Evolutionary conservation across 1,284 basidiomycete species (phyloP).

Genomic region (Pterulicium gracile): DNA sequence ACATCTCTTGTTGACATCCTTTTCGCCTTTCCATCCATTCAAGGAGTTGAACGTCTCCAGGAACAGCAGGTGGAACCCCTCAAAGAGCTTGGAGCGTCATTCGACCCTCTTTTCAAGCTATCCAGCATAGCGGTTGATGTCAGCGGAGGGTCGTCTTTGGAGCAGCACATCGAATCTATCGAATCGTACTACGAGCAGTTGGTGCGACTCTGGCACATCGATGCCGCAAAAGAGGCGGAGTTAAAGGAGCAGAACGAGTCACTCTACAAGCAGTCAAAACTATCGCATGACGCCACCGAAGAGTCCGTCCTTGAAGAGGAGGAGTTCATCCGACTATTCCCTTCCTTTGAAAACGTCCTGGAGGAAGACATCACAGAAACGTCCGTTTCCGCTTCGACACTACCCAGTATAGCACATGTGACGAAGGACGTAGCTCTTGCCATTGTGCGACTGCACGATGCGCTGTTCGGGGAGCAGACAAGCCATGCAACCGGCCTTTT

Average conservation of each 20-base stretch:
- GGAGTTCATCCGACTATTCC: constrained; percentile 79
- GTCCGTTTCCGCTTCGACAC: neutral
- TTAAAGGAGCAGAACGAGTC: constrained; percentile 55
- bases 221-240: constrained; percentile 41
- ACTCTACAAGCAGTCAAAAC: constrained; percentile 67
- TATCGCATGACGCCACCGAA: constrained; percentile 46
- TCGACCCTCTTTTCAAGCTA: constrained; percentile 39
- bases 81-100: constrained; percentile 18
- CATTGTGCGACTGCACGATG: constrained; percentile 22
- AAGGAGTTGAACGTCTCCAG: constrained; percentile 23
- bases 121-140: constrained; percentile 38
- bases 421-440: neutral
- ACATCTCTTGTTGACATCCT: constrained; percentile 24
- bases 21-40: constrained; percentile 45
- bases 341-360: constrained; percentile 66
- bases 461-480: constrained; percentile 16
- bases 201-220: constrained; percentile 74
- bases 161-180: constrained; percentile 23
- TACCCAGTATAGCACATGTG: neutral
- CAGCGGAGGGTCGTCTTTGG: constrained; percentile 22
- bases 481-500: constrained; percentile 13
- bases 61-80: constrained; percentile 11
- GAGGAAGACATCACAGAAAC: constrained; percentile 14
- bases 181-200: constrained; percentile 61
- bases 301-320: constrained; percentile 74